Evolutionary conservation across 768 basidiomycete species (phyloP).

Genomic region (Psilocybe cyanescens): DNA sequence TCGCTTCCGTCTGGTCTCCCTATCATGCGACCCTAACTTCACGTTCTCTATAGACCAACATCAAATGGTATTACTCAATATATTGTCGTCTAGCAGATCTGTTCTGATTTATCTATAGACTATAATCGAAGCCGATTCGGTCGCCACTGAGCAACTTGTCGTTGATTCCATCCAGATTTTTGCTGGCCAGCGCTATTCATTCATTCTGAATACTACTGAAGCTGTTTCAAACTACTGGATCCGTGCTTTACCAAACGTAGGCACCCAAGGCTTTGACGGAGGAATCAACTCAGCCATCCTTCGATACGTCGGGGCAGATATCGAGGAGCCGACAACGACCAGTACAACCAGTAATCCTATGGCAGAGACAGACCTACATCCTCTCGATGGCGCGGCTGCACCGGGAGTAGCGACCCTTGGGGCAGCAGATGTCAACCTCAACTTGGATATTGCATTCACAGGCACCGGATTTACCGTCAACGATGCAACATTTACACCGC

Average conservation of each 20-base stretch:
- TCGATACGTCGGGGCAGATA: conserved; percentile 46
- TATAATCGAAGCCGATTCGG: conserved; percentile 46
- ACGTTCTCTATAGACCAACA: conserved; percentile 49
- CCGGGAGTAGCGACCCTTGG: conserved; percentile 36
- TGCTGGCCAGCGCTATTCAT: conserved; percentile 53
- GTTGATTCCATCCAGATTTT: conserved; percentile 47
- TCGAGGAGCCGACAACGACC: conserved; percentile 38
- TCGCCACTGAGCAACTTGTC: conserved; percentile 36
- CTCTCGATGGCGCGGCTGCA: conserved; percentile 25
- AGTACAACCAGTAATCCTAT: conserved; percentile 31
- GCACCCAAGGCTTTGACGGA: conserved; percentile 16
- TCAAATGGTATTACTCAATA: conserved; percentile 25
- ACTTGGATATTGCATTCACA: conserved; percentile 29
- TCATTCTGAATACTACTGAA: conserved; percentile 37
- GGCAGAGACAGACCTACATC: conserved; percentile 39
- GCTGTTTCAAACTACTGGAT: conserved; percentile 46
- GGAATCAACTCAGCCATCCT: conserved; percentile 51
- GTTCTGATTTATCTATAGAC: conserved; percentile 17
- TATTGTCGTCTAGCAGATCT: too few relatives aligned
- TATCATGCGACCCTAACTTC: conserved; percentile 49
- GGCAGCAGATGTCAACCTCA: conserved; percentile 38
- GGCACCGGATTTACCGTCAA: conserved; percentile 25
- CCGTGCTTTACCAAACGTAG: conserved; percentile 36
- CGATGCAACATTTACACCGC: conserved; percentile 29
- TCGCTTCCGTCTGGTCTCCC: conserved; percentile 49